Base-by-base conservation (phyloP, 768 basidiomycete species). In the Daedaleopsis sinensis region DNA sequence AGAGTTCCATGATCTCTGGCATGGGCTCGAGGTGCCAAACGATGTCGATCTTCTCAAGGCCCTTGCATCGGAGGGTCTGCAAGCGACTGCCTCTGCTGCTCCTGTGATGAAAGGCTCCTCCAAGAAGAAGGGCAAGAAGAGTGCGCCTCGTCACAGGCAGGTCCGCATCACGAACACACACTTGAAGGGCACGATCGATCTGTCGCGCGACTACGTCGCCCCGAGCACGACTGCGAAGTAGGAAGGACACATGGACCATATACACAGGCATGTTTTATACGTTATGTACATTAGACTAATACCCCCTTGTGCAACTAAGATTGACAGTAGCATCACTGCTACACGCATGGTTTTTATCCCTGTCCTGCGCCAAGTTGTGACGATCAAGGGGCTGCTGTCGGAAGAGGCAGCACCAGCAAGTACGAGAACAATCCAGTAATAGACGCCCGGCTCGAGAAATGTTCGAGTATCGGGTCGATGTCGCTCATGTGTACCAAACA, bases 1-100 rank as follows among this genome's bases (percentile, higher is more conserved):
- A 96, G 94, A 96, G 73, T 96, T 96, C 70, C 77, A 82, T 54
- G 90, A 94, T 67, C 76, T 96, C 18, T 96, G 95, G 94, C 91
- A 93, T 73, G 81, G 82, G 4, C 79, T 95, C 18, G 88, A 86
- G 67, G 90, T 94, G 1, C 94, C 94, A 1, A 90, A 91, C 55
- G 92, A 94, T 46, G 90, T 90, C 24, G 93, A 95, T 68, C 75
- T 96, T 3, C 79, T 90, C 58, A 87, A 83, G 68, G 86, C 92
- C 60, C 84, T 96, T 49, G 85, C 86, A 9, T 87, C 86, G 60
- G 93, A 93, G 78, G 93, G 93, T 62, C 77, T 94, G 58, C 91
- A 93, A 70, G 85, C 87, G 38, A 93, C 93, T 12, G 83, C 87
- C 5, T 83, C 89, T 35, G 86, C 91, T 71, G 71, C 83, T 0